Base-by-base conservation (phyloP, 2,329 filamentous ascomycete genomes). In the Geoglossum cookeanum region DNA sequence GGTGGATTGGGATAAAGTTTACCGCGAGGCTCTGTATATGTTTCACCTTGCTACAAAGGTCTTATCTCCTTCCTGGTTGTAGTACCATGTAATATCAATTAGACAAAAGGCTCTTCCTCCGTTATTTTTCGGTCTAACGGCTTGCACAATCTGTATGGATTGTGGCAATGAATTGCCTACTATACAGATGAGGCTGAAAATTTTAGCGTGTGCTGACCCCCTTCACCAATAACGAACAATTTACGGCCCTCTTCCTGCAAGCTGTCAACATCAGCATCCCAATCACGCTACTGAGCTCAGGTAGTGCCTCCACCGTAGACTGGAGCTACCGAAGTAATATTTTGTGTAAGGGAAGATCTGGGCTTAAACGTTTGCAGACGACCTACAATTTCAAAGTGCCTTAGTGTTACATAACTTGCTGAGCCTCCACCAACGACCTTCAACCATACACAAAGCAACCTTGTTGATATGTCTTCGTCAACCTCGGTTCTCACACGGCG, bases 401-500 rank as follows among this genome's bases (percentile, higher is more conserved):
- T 4, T 39, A 33, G 17, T 22, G 51, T 8, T 42, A 9, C 32
- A 55, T 45, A 42, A 7, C 53, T 6, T 27, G 35, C 32, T 42
- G 27, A 55, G 33, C 13, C 17, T 32, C 32, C 5, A 29, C 17
- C 48, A 52, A 52, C 48, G 29, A 33, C 9, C 13, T 52, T 13
- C 48, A 52, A 52, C 48, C 15, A 30, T 15, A 30, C 9, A 22
- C 29, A n/a, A 52, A 13, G 27, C 32, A 32, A 33, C 15, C 27
- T 32, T 33, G 11, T 17, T 17, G 3, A 22, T 7, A 58, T 58
- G 57, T 57, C 57, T 48, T 48, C 57, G 70, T n/a, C 74, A 77
- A 0, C 74, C 74, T 79, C 77, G 60, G 78, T 78, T 63, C 71
- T 82, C 67, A 82, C 79, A 60, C 71, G 69, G 72, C 77, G 84